Conservation (phyloP, 1,139 yeast genomes). For the Candida smagusa region DNA sequence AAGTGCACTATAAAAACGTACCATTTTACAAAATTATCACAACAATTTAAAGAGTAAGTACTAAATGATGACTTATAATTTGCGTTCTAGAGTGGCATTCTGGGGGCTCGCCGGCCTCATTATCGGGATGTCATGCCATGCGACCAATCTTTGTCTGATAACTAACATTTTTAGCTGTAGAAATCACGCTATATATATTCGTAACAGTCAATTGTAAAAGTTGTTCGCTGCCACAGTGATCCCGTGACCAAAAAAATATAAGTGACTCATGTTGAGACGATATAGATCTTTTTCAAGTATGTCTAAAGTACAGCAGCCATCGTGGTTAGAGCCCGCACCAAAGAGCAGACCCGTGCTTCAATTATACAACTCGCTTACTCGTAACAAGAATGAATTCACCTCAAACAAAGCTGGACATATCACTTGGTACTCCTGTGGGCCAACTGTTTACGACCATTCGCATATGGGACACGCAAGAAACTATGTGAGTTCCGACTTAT, state of each 20-base stretch:
- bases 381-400: constrained; percentile 71
- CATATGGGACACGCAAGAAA: constrained; percentile 99
- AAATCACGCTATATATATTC: too few species aligned
- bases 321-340: constrained; percentile 30
- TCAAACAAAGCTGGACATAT: constrained; percentile 63
- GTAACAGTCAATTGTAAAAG: too few species aligned
- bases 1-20: not conserved
- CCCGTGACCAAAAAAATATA: not conserved
- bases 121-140: constrained; percentile 32
- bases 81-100: constrained; percentile 47
- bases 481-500: constrained; percentile 91
- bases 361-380: constrained; percentile 76
- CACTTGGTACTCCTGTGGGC: constrained; percentile 98
- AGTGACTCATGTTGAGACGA: not conserved
- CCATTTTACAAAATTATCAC: not conserved
- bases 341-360: constrained; percentile 23
- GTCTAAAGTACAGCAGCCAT: constrained; percentile 35
- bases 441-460: constrained; percentile 94
- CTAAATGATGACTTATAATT: constrained; percentile 46
- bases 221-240: too few species aligned
- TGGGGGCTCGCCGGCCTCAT: constrained; percentile 51
- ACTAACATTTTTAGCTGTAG: constrained; percentile 7
- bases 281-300: constrained; percentile 2
- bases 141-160: constrained; percentile 36
- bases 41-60: constrained; percentile 6